Conservation (phyloP, 2,329 filamentous ascomycete species). For the Kalaharituber pfeilii region DNA sequence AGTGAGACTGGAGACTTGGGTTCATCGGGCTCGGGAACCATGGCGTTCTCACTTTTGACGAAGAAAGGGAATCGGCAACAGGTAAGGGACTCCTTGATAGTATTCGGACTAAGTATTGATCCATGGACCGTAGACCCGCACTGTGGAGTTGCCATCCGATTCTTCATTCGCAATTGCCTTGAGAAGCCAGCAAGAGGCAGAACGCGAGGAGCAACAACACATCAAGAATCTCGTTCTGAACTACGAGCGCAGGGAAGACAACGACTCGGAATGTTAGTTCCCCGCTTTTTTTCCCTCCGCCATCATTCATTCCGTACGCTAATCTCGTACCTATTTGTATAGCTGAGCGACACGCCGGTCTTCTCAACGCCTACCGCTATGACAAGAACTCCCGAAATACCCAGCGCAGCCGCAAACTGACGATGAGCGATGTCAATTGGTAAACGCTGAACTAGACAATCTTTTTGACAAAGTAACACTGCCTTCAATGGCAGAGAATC, state of each 20-base stretch:
- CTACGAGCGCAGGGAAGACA: constrained; percentile 70
- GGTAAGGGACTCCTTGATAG: constrained; percentile 20
- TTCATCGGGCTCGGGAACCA: constrained; percentile 37
- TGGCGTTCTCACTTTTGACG: constrained; percentile 91
- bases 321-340: constrained; percentile 30
- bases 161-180: constrained; percentile 91
- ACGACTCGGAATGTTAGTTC: constrained; percentile 59
- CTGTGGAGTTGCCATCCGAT: constrained; percentile 42
- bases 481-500: too few species aligned
- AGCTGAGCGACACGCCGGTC: constrained; percentile 39
- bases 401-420: constrained; percentile 74
- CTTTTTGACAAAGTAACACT: too few species aligned
- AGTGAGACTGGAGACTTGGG: constrained; percentile 28
- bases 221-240: constrained; percentile 97
- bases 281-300: constrained; percentile 16
- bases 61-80: constrained; percentile 94
- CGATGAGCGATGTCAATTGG: constrained; percentile 96
- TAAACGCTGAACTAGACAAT: constrained; percentile 33
- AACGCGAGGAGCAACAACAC: constrained; percentile 88
- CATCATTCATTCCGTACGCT: constrained; percentile 33
- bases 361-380: constrained; percentile 18
- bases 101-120: background rate
- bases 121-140: constrained; percentile 13
- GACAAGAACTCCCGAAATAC: constrained; percentile 25
- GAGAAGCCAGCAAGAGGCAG: constrained; percentile 86